These are phyloP conservation scores for Reutealis trisperma DNA, from an alignment of 345 rosid species.

Conservation along the genomic window DNA sequence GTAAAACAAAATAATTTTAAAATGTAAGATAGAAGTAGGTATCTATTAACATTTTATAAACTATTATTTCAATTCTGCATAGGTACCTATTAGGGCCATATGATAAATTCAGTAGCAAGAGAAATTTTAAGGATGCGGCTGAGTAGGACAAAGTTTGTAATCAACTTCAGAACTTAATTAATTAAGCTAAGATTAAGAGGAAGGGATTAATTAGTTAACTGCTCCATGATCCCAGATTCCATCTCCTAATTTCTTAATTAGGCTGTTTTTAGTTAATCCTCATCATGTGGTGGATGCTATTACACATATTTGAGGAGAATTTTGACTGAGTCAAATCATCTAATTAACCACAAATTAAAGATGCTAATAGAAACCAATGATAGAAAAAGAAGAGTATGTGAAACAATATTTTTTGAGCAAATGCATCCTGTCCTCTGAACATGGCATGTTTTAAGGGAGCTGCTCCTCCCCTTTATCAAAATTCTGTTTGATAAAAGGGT, in stretches of 20 bases:
- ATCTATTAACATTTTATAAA: not conserved
- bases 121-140: not conserved
- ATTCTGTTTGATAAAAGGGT: not conserved
- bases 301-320: conserved; percentile 7
- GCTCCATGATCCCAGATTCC: conserved; percentile 13
- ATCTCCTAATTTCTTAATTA: conserved; percentile 3
- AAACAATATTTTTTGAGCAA: conserved; percentile 2
- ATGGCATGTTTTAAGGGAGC: conserved; percentile 34
- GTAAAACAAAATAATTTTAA: too few relatives aligned
- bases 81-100: not conserved
- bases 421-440: conserved; percentile 32
- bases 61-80: not conserved
- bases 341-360: conserved; percentile 17
- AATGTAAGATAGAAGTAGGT: not conserved
- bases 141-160: conserved; percentile 2
- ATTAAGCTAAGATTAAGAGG: not conserved
- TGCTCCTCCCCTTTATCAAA: conserved; percentile 19
- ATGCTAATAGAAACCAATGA: conserved; percentile 1
- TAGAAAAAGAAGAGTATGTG: not conserved
- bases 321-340: conserved; percentile 18
- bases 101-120: not conserved
- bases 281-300: conserved; percentile 27
- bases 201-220: not conserved
- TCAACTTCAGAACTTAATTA: not conserved
- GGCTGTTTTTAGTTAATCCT: not conserved